Conservation (phyloP, 306 rosid species). For the Ziziphus jujuba region DNA sequence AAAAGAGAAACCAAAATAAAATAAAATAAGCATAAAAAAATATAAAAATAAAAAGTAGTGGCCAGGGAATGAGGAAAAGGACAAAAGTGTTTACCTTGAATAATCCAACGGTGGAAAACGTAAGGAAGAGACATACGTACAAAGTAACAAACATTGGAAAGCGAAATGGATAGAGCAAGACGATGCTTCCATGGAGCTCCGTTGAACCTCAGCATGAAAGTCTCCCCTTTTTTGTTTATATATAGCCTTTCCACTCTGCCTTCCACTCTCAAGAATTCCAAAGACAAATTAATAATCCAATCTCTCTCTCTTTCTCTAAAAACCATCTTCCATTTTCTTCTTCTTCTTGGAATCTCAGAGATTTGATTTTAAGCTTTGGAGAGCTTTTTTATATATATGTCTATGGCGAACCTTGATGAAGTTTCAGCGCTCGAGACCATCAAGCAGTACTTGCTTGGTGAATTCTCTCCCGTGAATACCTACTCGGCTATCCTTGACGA, state of each 20-base stretch:
- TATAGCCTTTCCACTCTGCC: conserved; percentile 17
- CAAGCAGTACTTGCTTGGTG: conserved; percentile 69
- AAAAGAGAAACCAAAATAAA: too few relatives aligned
- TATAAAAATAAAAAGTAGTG: background rate
- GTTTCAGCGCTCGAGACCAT: conserved; percentile 44
- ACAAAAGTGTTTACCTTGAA: background rate
- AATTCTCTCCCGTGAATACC: conserved; percentile 50
- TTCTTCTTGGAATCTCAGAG: too few relatives aligned
- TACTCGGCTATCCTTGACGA: background rate
- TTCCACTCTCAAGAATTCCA: conserved; percentile 21
- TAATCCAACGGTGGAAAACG: conserved; percentile 9
- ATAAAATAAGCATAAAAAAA: background rate
- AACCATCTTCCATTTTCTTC: too few relatives aligned
- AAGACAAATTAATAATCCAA: background rate
- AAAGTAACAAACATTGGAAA: background rate
- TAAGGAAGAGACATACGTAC: background rate
- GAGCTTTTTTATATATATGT: background rate
- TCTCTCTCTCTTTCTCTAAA: background rate
- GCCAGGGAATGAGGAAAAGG: background rate
- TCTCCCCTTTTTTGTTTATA: conserved; percentile 20
- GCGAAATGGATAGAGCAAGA: background rate
- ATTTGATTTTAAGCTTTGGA: background rate
- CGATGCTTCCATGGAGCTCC: conserved; percentile 43
- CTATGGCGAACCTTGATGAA: conserved; percentile 44
- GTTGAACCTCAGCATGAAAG: conserved; percentile 14